phyloP scores from a whole-genome alignment of 2,329 filamentous ascomycete species.

The Taxawa tesnikishii region DNA sequence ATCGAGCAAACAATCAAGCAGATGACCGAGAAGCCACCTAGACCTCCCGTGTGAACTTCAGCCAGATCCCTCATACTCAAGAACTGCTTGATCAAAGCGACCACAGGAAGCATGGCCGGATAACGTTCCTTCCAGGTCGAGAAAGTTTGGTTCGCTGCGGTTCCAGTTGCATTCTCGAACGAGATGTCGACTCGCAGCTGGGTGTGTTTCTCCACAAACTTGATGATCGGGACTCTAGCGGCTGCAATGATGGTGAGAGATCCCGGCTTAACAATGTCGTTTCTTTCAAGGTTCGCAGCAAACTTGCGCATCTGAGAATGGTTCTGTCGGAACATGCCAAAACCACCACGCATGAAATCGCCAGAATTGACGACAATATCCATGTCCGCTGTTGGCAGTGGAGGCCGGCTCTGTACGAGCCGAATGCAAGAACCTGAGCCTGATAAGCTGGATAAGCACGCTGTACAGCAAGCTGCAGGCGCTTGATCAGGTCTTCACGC shows the following conservation, averaged over 20 bases:
- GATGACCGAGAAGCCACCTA: conserved; percentile 89
- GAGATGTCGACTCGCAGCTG: conserved; percentile 82
- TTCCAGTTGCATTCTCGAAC: conserved; percentile 80
- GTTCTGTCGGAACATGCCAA: conserved; percentile 29
- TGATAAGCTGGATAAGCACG: conserved; percentile 14
- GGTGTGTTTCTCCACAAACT: conserved; percentile 70
- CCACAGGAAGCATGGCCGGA: conserved; percentile 74
- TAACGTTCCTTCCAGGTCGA: conserved; percentile 64
- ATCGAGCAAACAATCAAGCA: conserved; percentile 86
- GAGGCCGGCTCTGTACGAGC: conserved; percentile 75
- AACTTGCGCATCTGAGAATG: conserved; percentile 50
- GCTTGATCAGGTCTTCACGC: conserved; percentile 58
- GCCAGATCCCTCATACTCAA: conserved; percentile 80
- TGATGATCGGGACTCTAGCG: conserved; percentile 84
- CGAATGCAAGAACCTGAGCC: conserved; percentile 61
- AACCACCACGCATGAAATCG: conserved; percentile 35
- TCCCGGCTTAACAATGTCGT: conserved; percentile 44
- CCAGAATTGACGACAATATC: conserved; percentile 70
- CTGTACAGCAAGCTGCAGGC: conserved; percentile 50
- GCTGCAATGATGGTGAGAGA: conserved; percentile 56
- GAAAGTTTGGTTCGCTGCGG: conserved; percentile 72
- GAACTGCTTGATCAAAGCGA: conserved; percentile 85
- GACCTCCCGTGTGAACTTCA: conserved; percentile 79
- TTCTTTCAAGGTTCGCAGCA: conserved; percentile 42
- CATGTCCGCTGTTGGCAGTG: conserved; percentile 80